Evolutionary conservation across 768 basidiomycete species (phyloP), one percentile per base, ranked within the genome.

Genomic region (Lentinula edodes): DNA sequence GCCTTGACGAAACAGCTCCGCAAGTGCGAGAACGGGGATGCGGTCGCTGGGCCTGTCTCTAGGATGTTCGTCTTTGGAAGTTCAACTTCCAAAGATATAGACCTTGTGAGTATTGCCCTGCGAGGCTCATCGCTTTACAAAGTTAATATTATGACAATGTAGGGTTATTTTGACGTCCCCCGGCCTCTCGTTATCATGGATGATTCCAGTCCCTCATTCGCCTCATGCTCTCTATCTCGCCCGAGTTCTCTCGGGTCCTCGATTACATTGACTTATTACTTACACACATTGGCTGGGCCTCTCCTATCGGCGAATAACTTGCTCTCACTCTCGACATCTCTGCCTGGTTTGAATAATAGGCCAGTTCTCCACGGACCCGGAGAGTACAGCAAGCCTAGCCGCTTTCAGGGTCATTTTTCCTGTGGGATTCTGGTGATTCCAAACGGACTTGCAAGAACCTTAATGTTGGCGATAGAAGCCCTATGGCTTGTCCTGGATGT

Each of bases 21-120:
- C 18, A 39, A 54, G 13, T 36, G 34, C n/a, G 28, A 41, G 56
- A 45, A 41, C 41, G 42, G 45, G 42, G 56, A 46, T 58, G 56
- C 18, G 56, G 56, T 32, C 56, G 56, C 12, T 58, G 56, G 56
- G 56, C 56, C 5, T 58, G 56, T 35, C 28, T 58, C 18, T 58
- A 32, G 45, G 16, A 5, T 12, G 23, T 20, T 8, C 20, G 46
- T 23, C 51, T 36, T 34, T 35, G 13, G 28, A 52, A 36, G 16
- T 52, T 15, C 35, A 32, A 12, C 12, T 18, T 35, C 3, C 6
- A 51, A 35, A 52, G 18, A 48, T 48, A 20, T 5, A 48, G 12
- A 48, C n/a, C n/a, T 28, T 23, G 46, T 48, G 20, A 48, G 46
- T 48, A 48, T 48, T 20, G 10, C 20, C 12, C 23, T 23, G 46